Percentiles rank a stretch among this genome's conserved stretches.
phyloP scores from a whole-genome alignment of 140 eudicot genomes.

The Oenanthe javanica region DNA sequence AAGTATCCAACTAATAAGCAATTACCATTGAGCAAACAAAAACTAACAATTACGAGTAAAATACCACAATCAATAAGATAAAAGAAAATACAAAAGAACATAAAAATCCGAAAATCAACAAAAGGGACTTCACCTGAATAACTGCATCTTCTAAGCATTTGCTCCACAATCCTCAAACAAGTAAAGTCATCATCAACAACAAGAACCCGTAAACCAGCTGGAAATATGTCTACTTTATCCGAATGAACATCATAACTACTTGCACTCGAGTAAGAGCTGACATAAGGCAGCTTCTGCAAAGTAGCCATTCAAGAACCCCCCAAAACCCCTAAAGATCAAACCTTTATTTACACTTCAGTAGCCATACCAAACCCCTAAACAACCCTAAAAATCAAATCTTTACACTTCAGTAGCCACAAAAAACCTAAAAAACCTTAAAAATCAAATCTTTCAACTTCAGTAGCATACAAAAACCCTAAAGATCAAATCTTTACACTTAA shows the following conservation, averaged over 20 bases:
- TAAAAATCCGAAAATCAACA: not conserved
- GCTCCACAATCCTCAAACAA: slow-evolving; percentile 15
- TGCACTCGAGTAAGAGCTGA: slow-evolving; percentile 11
- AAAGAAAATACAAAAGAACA: not conserved
- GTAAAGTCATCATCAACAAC: slow-evolving; percentile 15
- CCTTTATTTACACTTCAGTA: not conserved
- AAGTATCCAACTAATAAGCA: not conserved
- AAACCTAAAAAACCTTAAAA: not conserved
- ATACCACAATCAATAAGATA: not conserved
- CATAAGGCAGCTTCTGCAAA: slow-evolving; percentile 8
- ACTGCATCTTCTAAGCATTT: slow-evolving; percentile 14
- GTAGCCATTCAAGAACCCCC: not conserved
- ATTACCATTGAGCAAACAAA: not conserved
- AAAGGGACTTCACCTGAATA: not conserved
- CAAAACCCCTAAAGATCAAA: not conserved
- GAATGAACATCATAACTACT: slow-evolving; percentile 1
- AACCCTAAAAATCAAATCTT: not conserved
- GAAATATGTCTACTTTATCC: not conserved
- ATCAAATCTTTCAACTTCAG: too few species aligned
- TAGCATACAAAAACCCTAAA: not conserved
- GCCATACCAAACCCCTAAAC: not conserved
- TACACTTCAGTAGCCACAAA: not conserved
- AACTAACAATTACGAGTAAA: not conserved
- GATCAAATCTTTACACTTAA: not conserved
- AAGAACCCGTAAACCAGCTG: slow-evolving; percentile 14